Evolutionary conservation across 2,329 filamentous ascomycete species (phyloP).

Genomic region (Chaetomium strumarium): DNA sequence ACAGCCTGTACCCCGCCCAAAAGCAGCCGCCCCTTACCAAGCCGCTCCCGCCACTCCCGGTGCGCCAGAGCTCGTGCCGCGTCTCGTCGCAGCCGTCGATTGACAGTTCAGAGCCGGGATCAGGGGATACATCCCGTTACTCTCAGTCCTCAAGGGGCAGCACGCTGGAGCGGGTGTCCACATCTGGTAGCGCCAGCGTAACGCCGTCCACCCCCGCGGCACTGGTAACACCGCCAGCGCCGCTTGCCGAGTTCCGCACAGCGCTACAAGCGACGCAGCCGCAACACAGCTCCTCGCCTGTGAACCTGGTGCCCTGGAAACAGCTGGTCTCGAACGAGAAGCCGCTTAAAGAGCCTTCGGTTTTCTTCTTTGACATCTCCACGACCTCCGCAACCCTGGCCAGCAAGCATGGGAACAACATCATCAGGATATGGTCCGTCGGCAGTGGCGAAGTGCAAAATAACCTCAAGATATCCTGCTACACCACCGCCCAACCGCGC

Average conservation of each 20-base stretch:
- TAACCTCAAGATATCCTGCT: conserved; percentile 35
- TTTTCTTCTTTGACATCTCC: conserved; percentile 35
- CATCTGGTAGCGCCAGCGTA: conserved; percentile 13
- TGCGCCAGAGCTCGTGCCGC: conserved; percentile 14
- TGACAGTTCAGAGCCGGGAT: conserved; percentile 16
- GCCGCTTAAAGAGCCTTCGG: conserved; percentile 26
- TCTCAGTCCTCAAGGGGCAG: conserved; percentile 19
- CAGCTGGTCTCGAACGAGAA: conserved; percentile 20
- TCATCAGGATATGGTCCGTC: conserved; percentile 28
- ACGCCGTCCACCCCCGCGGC: conserved; percentile 4
- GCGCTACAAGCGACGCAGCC: conserved; percentile 4
- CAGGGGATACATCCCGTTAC: conserved; percentile 20
- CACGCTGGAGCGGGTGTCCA: conserved; percentile 17
- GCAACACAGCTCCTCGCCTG: not conserved
- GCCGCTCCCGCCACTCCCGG: conserved; percentile 22
- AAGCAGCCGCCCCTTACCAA: conserved; percentile 17
- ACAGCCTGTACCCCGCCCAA: conserved; percentile 23
- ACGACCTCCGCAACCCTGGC: conserved; percentile 31
- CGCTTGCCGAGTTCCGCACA: conserved; percentile 8
- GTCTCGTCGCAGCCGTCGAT: conserved; percentile 17
- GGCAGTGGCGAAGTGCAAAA: conserved; percentile 23
- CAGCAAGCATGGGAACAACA: conserved; percentile 30
- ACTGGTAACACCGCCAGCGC: not conserved
- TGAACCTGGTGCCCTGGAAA: conserved; percentile 23
- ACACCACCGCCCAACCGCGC: conserved; percentile 34